Conservation (phyloP, 768 basidiomycete genomes). For the Scleroderma citrinum region DNA sequence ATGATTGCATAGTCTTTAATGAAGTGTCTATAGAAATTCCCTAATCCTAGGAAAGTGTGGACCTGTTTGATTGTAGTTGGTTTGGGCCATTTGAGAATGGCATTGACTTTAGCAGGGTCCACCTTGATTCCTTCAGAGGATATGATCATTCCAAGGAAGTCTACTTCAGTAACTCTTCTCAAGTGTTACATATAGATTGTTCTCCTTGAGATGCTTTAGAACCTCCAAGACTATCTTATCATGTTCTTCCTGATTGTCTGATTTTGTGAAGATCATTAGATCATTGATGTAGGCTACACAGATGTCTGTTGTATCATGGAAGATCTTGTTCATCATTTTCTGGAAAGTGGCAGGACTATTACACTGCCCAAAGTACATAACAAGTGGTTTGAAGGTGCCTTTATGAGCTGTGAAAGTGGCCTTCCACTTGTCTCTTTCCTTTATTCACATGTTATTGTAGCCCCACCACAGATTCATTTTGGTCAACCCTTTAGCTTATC, state of each 20-base stretch:
- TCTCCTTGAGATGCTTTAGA: constrained; percentile 20
- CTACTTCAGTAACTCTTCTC: constrained; percentile 30
- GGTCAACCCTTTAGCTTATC: neutral
- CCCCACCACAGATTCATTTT: constrained; percentile 11
- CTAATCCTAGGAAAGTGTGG: constrained; percentile 23
- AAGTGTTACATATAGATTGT: constrained; percentile 31
- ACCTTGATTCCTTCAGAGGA: constrained; percentile 15
- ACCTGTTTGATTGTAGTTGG: constrained; percentile 15
- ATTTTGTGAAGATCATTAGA: constrained; percentile 30
- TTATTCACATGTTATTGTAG: constrained; percentile 16
- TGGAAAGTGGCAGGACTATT: constrained; percentile 31
- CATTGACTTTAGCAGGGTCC: constrained; percentile 28
- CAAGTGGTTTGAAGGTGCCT: constrained; percentile 35
- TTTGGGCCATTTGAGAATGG: constrained; percentile 23
- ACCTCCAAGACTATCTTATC: constrained; percentile 13
- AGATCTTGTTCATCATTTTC: constrained; percentile 24
- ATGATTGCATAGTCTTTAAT: neutral
- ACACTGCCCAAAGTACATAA: constrained; percentile 34
- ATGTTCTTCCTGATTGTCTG: constrained; percentile 9
- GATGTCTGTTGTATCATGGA: constrained; percentile 7
- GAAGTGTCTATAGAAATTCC: constrained; percentile 22
- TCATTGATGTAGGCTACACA: constrained; percentile 42
- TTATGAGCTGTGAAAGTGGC: constrained; percentile 33
- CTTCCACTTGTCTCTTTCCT: constrained; percentile 37
- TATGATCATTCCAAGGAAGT: constrained; percentile 29